Conservation (phyloP, 2,329 filamentous ascomycete species). For the Calonectria ilicicola region DNA sequence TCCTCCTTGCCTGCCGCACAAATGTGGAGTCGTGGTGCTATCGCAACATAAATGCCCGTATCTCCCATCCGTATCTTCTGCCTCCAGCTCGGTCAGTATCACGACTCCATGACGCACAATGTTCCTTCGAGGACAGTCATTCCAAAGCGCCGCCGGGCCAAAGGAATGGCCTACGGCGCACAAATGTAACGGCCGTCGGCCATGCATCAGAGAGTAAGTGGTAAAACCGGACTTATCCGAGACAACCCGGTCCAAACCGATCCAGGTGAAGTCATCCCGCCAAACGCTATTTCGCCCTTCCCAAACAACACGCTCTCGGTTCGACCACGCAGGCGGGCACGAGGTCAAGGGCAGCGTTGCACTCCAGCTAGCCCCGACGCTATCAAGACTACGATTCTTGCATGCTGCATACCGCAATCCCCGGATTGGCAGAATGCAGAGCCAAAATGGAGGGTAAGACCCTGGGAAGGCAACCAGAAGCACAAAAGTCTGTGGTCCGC, state of each 20-base stretch:
- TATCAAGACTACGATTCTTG: background rate
- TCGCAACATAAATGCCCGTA: constrained; percentile 7
- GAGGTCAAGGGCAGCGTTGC: background rate
- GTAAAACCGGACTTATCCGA: background rate
- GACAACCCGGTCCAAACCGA: background rate
- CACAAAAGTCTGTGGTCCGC: background rate
- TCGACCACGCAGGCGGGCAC: background rate
- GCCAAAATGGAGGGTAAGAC: background rate
- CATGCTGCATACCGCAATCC: background rate
- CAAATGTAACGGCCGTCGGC: constrained; percentile 2
- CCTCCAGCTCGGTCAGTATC: background rate
- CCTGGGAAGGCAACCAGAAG: background rate
- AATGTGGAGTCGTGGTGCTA: background rate
- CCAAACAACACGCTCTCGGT: background rate
- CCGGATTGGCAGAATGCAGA: background rate
- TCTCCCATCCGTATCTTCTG: background rate
- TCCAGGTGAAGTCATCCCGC: background rate
- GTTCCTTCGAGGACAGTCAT: background rate
- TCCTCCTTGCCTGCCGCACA: background rate
- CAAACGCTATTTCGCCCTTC: background rate
- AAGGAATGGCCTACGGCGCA: background rate
- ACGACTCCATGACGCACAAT: constrained; percentile 5
- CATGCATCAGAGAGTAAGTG: background rate
- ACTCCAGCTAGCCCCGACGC: constrained; percentile 1
- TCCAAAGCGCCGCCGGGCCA: background rate